Base-by-base conservation (phyloP, 225 moss, liverwort and hornwort species). In the Bryum argenteum region DNA sequence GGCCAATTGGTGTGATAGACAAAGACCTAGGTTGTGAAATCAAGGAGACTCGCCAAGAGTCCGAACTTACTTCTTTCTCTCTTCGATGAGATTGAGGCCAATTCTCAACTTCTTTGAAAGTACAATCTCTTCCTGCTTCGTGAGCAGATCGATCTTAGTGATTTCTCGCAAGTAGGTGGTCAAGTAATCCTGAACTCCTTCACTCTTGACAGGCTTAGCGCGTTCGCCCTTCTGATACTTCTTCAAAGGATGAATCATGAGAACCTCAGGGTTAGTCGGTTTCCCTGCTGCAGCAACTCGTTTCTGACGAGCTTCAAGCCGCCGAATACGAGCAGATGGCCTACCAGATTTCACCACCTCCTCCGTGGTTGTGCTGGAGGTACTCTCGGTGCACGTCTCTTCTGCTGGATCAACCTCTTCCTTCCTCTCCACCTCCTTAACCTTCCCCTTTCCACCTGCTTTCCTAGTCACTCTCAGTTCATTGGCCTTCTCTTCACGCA, bases 81-180 rank as follows among this genome's bases (percentile, higher is more conserved):
- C 86, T 24, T 82, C 90, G 57, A 89, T 71, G 58, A 97, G 79
- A 69, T 86, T 56, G 62, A 84, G 83, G 53, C 96, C 96, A 71
- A 77, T 73, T 80, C 91, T 90, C 55, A 97, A 70, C 63, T 90
- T 89, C 82, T 91, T 91, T 18, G 96, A 89, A 8, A 97, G 81
- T 65, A 93, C 77, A 57, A 91, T 65, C 80, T 97, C 96, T 73
- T 97, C 96, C 18, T 86, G 91, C 66, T 71, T 82, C 23, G 96
- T 90, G n/a, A 97, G 91, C 61, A 93, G 88, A 58, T 97, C 93
- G 69, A 91, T 91, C 80, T 89, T 97, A 8, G 86, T 90, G 47
- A 97, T 97, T 66, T 93, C 96, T 67, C 96, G 88, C 75, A 97
- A 72, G 63, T 93, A 97, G 0, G 93, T 93, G 18, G 96, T 93